Percentiles rank a stretch among this genome's conserved stretches.
Evolutionary conservation across 306 rosid genomes (phyloP).

Genomic region (Alnus rubra): DNA sequence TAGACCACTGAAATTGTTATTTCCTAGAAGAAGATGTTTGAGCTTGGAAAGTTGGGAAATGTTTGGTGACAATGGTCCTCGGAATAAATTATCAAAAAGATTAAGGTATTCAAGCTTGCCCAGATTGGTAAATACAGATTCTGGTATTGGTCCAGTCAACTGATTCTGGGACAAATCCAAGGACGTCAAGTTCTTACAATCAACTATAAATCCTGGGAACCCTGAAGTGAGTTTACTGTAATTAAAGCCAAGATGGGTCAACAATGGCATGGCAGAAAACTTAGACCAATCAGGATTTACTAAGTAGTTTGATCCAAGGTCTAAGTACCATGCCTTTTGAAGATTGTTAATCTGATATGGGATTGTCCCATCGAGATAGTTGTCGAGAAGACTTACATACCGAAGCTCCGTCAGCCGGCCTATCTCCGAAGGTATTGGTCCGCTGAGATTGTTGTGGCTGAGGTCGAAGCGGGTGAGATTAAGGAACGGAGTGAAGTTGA

Average conservation of each 20-base stretch:
- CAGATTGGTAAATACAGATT: slow-evolving; percentile 43
- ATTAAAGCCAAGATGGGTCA: slow-evolving; percentile 42
- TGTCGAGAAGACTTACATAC: slow-evolving; percentile 43
- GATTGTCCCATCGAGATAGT: slow-evolving; percentile 40
- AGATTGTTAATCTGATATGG: slow-evolving; percentile 62
- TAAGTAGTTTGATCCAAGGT: slow-evolving; percentile 49
- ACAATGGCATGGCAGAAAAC: slow-evolving; percentile 44
- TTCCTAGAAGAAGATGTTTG: slow-evolving; percentile 42
- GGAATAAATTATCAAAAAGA: slow-evolving; percentile 43
- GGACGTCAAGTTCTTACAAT: slow-evolving; percentile 53
- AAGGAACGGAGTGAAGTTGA: slow-evolving; percentile 44
- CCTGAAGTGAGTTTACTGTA: slow-evolving; percentile 25
- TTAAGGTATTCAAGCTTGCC: slow-evolving; percentile 57
- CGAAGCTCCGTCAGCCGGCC: slow-evolving; percentile 51
- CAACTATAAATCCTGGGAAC: slow-evolving; percentile 53
- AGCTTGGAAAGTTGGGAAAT: slow-evolving; percentile 58
- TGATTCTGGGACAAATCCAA: slow-evolving; percentile 52
- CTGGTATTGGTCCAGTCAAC: slow-evolving; percentile 49
- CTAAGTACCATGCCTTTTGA: slow-evolving; percentile 53
- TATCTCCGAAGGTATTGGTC: slow-evolving; percentile 51
- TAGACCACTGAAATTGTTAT: slow-evolving; percentile 40
- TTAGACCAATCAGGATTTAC: slow-evolving; percentile 45
- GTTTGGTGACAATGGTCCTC: slow-evolving; percentile 50
- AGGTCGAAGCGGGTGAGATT: slow-evolving; percentile 54
- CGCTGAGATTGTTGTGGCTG: slow-evolving; percentile 41